Base-by-base conservation (phyloP, 108 stramenopile genomes). In the Nitzschia inconspicua region DNA sequence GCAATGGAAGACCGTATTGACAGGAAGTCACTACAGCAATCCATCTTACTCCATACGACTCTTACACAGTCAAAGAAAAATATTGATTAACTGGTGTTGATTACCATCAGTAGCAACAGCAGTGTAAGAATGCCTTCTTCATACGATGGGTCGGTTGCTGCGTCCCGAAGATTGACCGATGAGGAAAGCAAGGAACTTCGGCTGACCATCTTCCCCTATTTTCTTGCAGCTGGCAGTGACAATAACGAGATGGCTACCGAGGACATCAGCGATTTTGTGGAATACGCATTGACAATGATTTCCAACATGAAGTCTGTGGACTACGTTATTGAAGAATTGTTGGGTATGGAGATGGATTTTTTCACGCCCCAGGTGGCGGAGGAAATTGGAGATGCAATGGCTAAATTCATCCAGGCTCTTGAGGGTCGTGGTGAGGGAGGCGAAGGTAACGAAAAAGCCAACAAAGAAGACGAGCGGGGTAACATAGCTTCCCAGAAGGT, bases 341-440 rank as follows among this genome's bases (percentile, higher is more conserved):
- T 49, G 35, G 82, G 79, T 29, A 83, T 84, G 81, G 83, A 84
- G 51, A 75, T 89, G 76, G 88, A 89, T 25, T 78, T 88, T 1
- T 85, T 82, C 56, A 39, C 63, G 4, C 47, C 44, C 0, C 31
- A 61, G 11, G 42, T 58, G 42, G 49, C 65, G 31, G 25, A 77
- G 5, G 50, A 71, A 29, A 40, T 68, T 9, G 77, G 68, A 9
- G 49, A 52, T 27, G 68, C 63, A 39, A 13, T 84, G 28, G 68
- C 68, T 0, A 9, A 16, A 3, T 66, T 57, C 46, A 51, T 87
- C 8, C 42, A 54, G n/a, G 57, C 48, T 5, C 25, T 65, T 25
- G 9, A 57, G 8, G 63, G 20, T 22, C 59, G 42, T 28, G 26
- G 18, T 23, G 58, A 40, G 16, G 50, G 19, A 11, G 53, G 18